phyloP scores from a whole-genome alignment of 2,329 filamentous ascomycete species.

The Microdochium paspali region DNA sequence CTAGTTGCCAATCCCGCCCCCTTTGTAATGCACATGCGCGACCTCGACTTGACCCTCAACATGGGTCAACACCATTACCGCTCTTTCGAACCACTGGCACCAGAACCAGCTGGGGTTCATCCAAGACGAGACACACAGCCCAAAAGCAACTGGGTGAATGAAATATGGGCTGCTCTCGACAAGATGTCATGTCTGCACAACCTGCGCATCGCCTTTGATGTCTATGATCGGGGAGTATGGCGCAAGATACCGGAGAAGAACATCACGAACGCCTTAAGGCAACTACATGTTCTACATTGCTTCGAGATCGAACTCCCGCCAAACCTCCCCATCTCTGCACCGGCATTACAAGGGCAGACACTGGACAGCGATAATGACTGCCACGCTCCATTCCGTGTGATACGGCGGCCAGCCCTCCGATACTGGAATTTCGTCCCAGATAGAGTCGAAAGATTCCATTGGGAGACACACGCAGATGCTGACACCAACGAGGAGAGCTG shows the following conservation, averaged over 20 bases:
- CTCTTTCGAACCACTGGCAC: slow-evolving; percentile 8
- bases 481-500: slow-evolving; percentile 8
- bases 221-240: slow-evolving; percentile 19
- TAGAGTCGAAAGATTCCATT: slow-evolving; percentile 17
- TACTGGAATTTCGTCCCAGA: slow-evolving; percentile 20
- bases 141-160: slow-evolving; percentile 1
- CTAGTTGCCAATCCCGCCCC: slow-evolving; percentile 14
- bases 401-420: slow-evolving; percentile 13
- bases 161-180: slow-evolving; percentile 7
- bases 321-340: slow-evolving; percentile 11
- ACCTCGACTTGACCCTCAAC: slow-evolving; percentile 17
- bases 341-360: slow-evolving; percentile 11
- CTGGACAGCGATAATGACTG: slow-evolving; percentile 5
- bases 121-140: background rate
- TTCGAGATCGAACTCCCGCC: slow-evolving; percentile 18
- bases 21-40: slow-evolving; percentile 12
- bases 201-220: slow-evolving; percentile 17
- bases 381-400: slow-evolving; percentile 9
- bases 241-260: slow-evolving; percentile 16
- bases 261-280: slow-evolving; percentile 8
- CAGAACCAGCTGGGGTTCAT: background rate
- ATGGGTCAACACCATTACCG: slow-evolving; percentile 14
- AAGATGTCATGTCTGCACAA: slow-evolving; percentile 13
- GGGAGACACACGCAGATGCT: slow-evolving; percentile 12
- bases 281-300: slow-evolving; percentile 9